Conservation (phyloP, 1,139 yeast genomes). For the Geotrichum histeridarum region DNA sequence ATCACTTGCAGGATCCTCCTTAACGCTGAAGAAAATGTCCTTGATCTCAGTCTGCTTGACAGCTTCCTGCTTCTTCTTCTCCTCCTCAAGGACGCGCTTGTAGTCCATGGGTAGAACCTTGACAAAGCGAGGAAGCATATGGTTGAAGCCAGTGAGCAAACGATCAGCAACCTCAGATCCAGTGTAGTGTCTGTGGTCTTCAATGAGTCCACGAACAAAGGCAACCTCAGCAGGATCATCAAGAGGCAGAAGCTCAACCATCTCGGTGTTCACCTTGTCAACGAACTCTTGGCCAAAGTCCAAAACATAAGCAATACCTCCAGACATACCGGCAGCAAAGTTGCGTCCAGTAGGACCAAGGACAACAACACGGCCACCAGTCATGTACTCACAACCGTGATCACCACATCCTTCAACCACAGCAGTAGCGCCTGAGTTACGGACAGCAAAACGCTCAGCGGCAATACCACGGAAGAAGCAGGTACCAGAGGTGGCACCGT, state of each 20-base stretch:
- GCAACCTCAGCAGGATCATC: constrained; percentile 90
- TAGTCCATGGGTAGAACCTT: constrained; percentile 91
- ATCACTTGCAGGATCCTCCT: constrained; percentile 77
- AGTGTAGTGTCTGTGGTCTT: constrained; percentile 93
- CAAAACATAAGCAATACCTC: constrained; percentile 95
- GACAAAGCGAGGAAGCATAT: constrained; percentile 81
- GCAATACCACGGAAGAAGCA: constrained; percentile 96
- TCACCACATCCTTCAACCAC: constrained; percentile 97
- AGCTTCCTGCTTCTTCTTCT: constrained; percentile 60
- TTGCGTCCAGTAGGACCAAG: constrained; percentile 88
- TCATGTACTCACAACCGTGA: constrained; percentile 98
- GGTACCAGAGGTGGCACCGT: constrained; percentile 94
- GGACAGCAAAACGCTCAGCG: constrained; percentile 95
- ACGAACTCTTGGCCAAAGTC: constrained; percentile 91
- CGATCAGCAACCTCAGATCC: constrained; percentile 84
- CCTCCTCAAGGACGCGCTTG: constrained; percentile 79
- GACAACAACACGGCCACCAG: constrained; percentile 95
- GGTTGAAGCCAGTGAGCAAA: constrained; percentile 77
- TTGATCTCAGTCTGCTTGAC: constrained; percentile 50
- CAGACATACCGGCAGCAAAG: constrained; percentile 99
- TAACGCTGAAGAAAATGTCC: constrained; percentile 57
- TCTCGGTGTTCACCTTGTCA: constrained; percentile 72
- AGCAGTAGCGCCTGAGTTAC: constrained; percentile 96
- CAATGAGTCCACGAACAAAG: constrained; percentile 84
- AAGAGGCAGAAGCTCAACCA: constrained; percentile 71